Evolutionary conservation across 768 basidiomycete species (phyloP), one percentile per base, ranked within the genome.

Genomic region (Cystoderma amianthinum): DNA sequence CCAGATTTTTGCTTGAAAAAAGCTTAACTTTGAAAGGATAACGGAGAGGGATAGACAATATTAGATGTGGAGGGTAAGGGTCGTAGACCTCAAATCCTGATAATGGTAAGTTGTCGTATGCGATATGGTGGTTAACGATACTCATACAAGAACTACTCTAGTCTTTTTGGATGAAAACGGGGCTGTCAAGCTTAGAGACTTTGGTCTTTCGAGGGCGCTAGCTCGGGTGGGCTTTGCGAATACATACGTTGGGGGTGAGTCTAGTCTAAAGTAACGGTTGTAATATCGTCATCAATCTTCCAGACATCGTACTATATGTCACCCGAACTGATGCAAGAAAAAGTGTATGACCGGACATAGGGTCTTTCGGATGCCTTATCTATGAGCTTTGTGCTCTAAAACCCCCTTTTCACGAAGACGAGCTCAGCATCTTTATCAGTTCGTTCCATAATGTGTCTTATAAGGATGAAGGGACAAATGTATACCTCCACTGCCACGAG

Each of bases 241-340:
- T 49, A 99, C 96, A 22, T 99, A 97, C 44, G 96, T 98, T 48
- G 95, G 96, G 46, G 93, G 95, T 57, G 47, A 88, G 68, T 19
- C 11, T 4, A n/a, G 11, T 36, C 11, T n/a, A 11, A 9, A 11
- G 9, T 18, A n/a, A n/a, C n/a, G n/a, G n/a, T n/a, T n/a, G n/a
- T n/a, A n/a, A n/a, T n/a, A 10, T 30, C 23, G 19, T 28, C 32
- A 32, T 28, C 39, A 9, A 11, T 13, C 39, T n/a, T 13, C 11
- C 52, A 97, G 93, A 99, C 96, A 3, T 95, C 96, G 2, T 94
- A 98, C 58, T 98, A 99, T 67, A 98, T 99, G 96, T 96, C 93
- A 1, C 96, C 96, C 0, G 95, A 99, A 60, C 74, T 98, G 23
- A 91, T 97, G 78, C 90, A 89, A 65, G 95, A 98, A 57, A 93